Percentiles rank a stretch among this genome's conserved stretches.
Conservation (phyloP, 768 basidiomycete species). For the Collybia sp. region DNA sequence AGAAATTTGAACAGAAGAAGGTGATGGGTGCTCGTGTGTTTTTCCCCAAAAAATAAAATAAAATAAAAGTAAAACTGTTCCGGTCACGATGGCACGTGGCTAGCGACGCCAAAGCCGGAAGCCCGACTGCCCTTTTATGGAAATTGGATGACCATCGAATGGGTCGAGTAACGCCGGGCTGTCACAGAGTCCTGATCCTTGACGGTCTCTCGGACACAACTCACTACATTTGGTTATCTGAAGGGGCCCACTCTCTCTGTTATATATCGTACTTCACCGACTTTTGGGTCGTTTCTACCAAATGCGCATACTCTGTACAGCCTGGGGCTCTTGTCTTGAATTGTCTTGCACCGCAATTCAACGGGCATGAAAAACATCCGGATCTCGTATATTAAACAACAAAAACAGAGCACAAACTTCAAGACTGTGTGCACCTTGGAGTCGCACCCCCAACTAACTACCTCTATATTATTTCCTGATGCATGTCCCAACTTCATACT, state of each 20-base stretch:
- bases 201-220: conserved; percentile 16
- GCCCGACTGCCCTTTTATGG: too few relatives aligned
- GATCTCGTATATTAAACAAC: conserved; percentile 39
- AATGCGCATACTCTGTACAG: conserved; percentile 39
- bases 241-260: conserved; percentile 22
- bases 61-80: neutral
- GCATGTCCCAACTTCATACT: conserved; percentile 26
- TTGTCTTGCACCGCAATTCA: conserved; percentile 33
- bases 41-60: too few relatives aligned
- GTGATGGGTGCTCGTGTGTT: too few relatives aligned
- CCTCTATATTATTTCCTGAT: conserved; percentile 18
- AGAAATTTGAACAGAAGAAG: too few relatives aligned
- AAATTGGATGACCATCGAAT: too few relatives aligned
- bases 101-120: too few relatives aligned
- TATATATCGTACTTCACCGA: conserved; percentile 17
- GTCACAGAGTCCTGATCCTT: conserved; percentile 1
- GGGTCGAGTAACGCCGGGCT: too few relatives aligned
- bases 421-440: conserved; percentile 14
- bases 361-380: conserved; percentile 44
- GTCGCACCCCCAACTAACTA: conserved; percentile 14
- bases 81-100: too few relatives aligned
- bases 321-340: conserved; percentile 19
- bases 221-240: conserved; percentile 29
- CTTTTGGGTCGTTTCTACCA: conserved; percentile 39
- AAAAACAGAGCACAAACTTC: conserved; percentile 14